Base-by-base conservation (phyloP, 352 stramenopile genomes). In the Phytophthora tubulina region DNA sequence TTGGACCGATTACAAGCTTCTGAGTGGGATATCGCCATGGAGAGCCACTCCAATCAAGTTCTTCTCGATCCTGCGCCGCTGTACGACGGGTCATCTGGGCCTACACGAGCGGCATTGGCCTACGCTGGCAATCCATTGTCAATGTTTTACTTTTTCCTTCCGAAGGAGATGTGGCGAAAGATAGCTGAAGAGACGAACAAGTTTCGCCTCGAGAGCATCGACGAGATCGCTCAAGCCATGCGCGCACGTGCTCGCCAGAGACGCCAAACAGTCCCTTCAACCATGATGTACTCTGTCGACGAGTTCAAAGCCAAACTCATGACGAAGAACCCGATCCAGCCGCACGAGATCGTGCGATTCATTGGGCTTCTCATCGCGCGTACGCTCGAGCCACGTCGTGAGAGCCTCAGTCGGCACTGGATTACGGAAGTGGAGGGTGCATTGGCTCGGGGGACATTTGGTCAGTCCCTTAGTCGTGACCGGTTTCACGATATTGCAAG, bases 401-500 rank as follows among this genome's bases (percentile, higher is more conserved):
- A 59, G 9, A 59, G 49, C 52, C 35, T 59, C 3, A 53, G 27
- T 8, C 30, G 49, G 4, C 60, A 59, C 14, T 67, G 49, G 60
- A 15, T 53, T 5, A 67, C 48, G 0, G 59, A 53, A 14, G 17
- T 46, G 2, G 60, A 67, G 10, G 60, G 60, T 2, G 60, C 30
- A 2, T n/a, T 60, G 27, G 41, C 60, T 3, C 15, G 60, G 3
- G 49, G 39, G 0, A 60, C 60, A 10, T 60, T 67, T 6, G 48
- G 49, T 2, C 46, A 66, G 46, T 66, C 57, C 17, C 11, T 66
- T 11, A 50, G 58, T 14, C 46, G 46, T 1, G 46, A 51, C 46
- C 45, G 41, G 0, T 57, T 66, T 7, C 36, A 67, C 1, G 60
- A 67, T 4, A 67, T 67, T 11, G 30, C 49, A n/a, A 35, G 21